Conservation (phyloP, 2,329 filamentous ascomycete species). For the Colletotrichum orbiculare region DNA sequence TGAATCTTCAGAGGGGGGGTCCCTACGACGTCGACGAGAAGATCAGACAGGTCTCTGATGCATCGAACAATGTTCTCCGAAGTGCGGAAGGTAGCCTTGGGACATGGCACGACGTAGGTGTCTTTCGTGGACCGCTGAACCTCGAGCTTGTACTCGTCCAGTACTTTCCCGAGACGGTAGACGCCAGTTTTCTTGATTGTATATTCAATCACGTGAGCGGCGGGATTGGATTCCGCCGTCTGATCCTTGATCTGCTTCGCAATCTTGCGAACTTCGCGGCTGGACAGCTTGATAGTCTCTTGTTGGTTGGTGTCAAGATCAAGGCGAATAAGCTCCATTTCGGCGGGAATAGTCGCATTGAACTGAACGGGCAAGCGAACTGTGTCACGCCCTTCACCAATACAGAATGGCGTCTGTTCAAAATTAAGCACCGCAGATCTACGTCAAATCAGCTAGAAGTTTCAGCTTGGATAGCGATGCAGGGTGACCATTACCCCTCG, state of each 20-base stretch:
- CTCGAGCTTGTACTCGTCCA: conserved; percentile 94
- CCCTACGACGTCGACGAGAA: conserved; percentile 85
- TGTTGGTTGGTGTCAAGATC: conserved; percentile 85
- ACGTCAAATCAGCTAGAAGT: conserved; percentile 31
- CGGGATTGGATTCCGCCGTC: conserved; percentile 68
- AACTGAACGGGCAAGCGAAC: conserved; percentile 85
- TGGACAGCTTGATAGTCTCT: conserved; percentile 81
- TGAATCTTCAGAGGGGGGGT: conserved; percentile 92
- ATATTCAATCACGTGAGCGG: conserved; percentile 76
- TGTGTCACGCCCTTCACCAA: conserved; percentile 71
- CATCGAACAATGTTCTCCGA: conserved; percentile 76
- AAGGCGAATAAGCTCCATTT: conserved; percentile 88
- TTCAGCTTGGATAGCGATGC: neutral
- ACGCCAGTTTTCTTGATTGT: conserved; percentile 86
- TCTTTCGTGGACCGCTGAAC: conserved; percentile 82
- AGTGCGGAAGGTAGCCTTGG: conserved; percentile 78
- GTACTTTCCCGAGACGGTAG: conserved; percentile 84
- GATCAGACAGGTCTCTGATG: conserved; percentile 86
- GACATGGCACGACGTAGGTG: conserved; percentile 87
- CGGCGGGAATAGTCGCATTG: conserved; percentile 90
- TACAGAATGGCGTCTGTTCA: conserved; percentile 81
- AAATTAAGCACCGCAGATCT: conserved; percentile 90
- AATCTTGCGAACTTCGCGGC: conserved; percentile 79
- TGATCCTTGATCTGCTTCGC: conserved; percentile 75
- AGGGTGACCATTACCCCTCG: conserved; percentile 72